Base-by-base conservation (phyloP, 2,329 filamentous ascomycete genomes). In the Penicillium oxalicum region DNA sequence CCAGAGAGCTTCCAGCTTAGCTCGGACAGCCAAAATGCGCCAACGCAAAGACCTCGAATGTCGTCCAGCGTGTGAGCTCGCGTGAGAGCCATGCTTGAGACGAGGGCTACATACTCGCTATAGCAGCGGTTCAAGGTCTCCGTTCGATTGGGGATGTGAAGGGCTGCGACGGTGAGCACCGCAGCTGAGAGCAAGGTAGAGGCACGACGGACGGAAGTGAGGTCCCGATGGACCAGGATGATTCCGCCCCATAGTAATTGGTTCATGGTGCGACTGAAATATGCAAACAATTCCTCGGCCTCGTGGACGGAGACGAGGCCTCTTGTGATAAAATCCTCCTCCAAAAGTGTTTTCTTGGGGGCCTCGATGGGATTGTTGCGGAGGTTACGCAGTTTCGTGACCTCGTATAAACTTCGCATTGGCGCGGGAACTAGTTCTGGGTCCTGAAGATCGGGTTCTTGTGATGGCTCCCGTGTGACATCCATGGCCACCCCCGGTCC, bases 1-100 rank as follows among this genome's bases (percentile, higher is more conserved):
- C 80, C 80, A 0, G 78, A 81, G 0, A 84, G 69, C 55, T 79
- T 83, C 78, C 81, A 83, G 4, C 78, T 81, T 18, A 82, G 69
- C 50, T 84, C 80, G 4, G 78, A 79, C 0, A 83, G 70, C 81
- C 81, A 84, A 55, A 83, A 83, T 0, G 80, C 76, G 0, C 78
- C 80, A 4, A 83, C 75, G 37, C 78, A 81, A 34, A 83, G 72
- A 3, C 78, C 81, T 2, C 80, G 73, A 24, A 84, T 73, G 47
- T 80, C 76, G 47, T 83, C 80, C 13, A 80, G 64, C 25, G 74
- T 77, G 48, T 82, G 77, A 28, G 79, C 76, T 24, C 78, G 72
- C 12, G 78, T 77, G 53, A 83, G 77, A 62, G 81, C 79, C 45
- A 78, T 79, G 11, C 68, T 74, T 1, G 78, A 77, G 37, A 82